Conservation (phyloP, 345 rosid genomes). For the Isatis tinctoria region DNA sequence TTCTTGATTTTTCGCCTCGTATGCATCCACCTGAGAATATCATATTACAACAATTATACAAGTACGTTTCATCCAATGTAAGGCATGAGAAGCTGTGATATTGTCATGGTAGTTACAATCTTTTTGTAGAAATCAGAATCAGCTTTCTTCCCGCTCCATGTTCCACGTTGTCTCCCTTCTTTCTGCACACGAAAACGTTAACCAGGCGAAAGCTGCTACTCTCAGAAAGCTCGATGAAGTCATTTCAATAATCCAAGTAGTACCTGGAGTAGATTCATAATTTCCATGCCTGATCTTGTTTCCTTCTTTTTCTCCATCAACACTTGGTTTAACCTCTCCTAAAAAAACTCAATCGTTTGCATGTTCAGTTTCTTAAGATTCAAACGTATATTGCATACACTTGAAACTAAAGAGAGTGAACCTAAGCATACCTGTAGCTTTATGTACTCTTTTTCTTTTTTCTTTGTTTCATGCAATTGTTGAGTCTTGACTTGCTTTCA, state of each 20-base stretch:
- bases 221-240: not conserved
- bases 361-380: not conserved
- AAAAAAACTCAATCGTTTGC: not conserved
- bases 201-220: not conserved
- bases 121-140: conserved; percentile 93
- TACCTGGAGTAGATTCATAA: conserved; percentile 98
- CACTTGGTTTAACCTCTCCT: conserved; percentile 97
- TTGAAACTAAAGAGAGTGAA: not conserved
- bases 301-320: conserved; percentile 99
- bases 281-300: conserved; percentile 96
- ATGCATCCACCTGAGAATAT: conserved; percentile 80
- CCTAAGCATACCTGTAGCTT: conserved; percentile 67
- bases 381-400: not conserved
- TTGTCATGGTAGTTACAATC: conserved; percentile 52
- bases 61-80: not conserved
- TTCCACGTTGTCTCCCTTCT: conserved; percentile 98
- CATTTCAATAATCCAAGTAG: not conserved
- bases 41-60: not conserved
- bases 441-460: conserved; percentile 92
- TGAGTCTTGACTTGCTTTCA: conserved; percentile 94
- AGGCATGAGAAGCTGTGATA: not conserved
- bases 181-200: conserved; percentile 46
- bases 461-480: conserved; percentile 96
- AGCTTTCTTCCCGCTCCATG: conserved; percentile 98
- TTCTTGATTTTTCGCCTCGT: conserved; percentile 91